Base-by-base conservation (phyloP, 768 basidiomycete species). In the Lactifluus piperatus region DNA sequence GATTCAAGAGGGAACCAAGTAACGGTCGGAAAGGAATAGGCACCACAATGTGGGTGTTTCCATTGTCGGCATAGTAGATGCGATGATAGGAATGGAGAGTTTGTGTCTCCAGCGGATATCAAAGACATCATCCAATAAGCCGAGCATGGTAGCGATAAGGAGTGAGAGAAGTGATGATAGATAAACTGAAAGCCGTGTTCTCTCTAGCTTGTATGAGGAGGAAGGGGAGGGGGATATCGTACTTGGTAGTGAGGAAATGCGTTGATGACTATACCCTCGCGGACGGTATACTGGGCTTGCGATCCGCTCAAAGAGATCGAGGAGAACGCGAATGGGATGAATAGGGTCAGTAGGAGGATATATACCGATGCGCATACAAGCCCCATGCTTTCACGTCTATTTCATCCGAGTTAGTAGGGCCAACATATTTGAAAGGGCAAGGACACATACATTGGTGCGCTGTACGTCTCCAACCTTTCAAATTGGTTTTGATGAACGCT, bases 51-150 rank as follows among this genome's bases (percentile, higher is more conserved):
- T 91, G 83, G 0, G 97, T 99, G 65, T 94, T 85, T 9, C 97
- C 97, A 10, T 82, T 81, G 66, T 95, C 95, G 2, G 97, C 92
- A 71, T 90, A 95, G 72, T 98, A 99, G 9, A 90, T 0, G 93
- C 95, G 62, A 99, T 89, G 68, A 99, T 82, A 0, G 97, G 97
- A 54, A 99, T 94, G 0, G 97, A 97, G 13, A 99, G 74, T 71
- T 99, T 99, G 73, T 98, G 93, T 57, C 97, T 75, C 97, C 97
- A 99, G 18, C 97, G 85, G 64, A 99, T 97, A 70, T 99, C 97
- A 65, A 98, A 99, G 4, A 98, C 81, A 71, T 99, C 97, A 67
- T 99, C 97, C 46, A 97, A 77, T 69, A 99, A 95, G 32, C 97
- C 97, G 8, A 99, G 82, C 60, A 98, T 78, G 0, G 94, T 94